Evolutionary conservation across 495 filamentous ascomycete species (phyloP).

Genomic region (Penicillium bovifimosum): DNA sequence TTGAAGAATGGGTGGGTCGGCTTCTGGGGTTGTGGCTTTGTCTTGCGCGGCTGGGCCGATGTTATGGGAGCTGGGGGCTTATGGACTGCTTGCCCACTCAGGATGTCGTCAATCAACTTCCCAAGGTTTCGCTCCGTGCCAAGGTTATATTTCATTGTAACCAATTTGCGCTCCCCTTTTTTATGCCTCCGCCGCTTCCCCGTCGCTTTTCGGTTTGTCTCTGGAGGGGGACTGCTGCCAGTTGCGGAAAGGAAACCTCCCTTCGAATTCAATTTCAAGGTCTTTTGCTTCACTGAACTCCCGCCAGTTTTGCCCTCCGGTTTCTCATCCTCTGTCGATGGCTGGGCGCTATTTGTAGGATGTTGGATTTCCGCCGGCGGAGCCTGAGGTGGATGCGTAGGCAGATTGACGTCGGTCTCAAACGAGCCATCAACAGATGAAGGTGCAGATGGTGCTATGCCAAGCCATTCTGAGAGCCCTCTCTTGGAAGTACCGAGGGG

Average conservation of each 20-base stretch:
- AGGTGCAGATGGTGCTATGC: background rate
- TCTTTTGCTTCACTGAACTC: slow-evolving; percentile 31
- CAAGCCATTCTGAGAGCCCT: slow-evolving; percentile 22
- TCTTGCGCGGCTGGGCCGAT: slow-evolving; percentile 8
- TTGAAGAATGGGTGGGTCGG: slow-evolving; percentile 79
- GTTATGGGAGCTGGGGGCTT: background rate
- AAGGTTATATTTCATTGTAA: slow-evolving; percentile 43
- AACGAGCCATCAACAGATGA: background rate
- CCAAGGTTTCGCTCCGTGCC: slow-evolving; percentile 28
- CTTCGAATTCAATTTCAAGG: slow-evolving; percentile 49
- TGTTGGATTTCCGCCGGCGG: background rate
- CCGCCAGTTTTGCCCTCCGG: background rate
- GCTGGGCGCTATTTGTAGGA: background rate
- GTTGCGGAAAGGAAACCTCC: slow-evolving; percentile 55
- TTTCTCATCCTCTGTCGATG: background rate
- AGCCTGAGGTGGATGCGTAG: background rate
- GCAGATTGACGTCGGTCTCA: background rate
- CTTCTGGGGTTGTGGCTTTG: slow-evolving; percentile 44
- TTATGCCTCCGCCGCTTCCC: slow-evolving; percentile 18
- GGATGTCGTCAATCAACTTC: slow-evolving; percentile 48
- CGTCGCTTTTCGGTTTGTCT: slow-evolving; percentile 20
- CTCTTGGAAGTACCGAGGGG: slow-evolving; percentile 2
- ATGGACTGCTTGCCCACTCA: slow-evolving; percentile 22
- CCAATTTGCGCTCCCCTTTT: slow-evolving; percentile 27
- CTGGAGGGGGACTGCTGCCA: slow-evolving; percentile 18